phyloP scores from a whole-genome alignment of 306 rosid species.

The Pyrus bretschneideri region DNA sequence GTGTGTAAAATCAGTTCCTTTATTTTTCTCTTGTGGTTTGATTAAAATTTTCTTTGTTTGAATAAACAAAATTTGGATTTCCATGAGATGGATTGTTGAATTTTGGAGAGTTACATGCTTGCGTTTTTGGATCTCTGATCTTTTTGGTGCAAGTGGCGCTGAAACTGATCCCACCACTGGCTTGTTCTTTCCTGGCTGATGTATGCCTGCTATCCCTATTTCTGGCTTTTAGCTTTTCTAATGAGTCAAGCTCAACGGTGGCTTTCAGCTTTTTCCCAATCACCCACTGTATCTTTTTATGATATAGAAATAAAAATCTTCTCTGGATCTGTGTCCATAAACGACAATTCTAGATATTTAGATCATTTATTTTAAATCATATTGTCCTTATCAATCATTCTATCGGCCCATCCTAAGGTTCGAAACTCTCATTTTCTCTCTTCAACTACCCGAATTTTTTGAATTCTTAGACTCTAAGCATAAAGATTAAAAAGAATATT shows the following conservation, averaged over 20 bases:
- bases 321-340: too few relatives aligned
- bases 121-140: neutral
- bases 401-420: too few relatives aligned
- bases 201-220: neutral
- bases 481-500: too few relatives aligned
- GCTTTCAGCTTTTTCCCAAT: neutral
- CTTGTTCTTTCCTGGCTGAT: neutral
- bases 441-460: rapidly evolving
- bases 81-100: neutral
- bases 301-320: too few relatives aligned
- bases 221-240: neutral
- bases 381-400: too few relatives aligned
- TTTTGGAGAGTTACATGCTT: neutral
- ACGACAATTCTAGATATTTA: too few relatives aligned
- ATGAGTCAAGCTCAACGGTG: neutral
- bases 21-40: neutral
- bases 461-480: too few relatives aligned
- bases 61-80: neutral
- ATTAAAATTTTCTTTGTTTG: neutral
- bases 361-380: too few relatives aligned
- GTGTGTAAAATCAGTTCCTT: too few relatives aligned
- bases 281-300: too few relatives aligned
- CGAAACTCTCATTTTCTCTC: too few relatives aligned
- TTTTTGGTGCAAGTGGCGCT: neutral
- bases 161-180: neutral